Percentiles rank a stretch among this genome's conserved stretches.
Conservation (phyloP, 345 rosid genomes). For the Adansonia digitata region DNA sequence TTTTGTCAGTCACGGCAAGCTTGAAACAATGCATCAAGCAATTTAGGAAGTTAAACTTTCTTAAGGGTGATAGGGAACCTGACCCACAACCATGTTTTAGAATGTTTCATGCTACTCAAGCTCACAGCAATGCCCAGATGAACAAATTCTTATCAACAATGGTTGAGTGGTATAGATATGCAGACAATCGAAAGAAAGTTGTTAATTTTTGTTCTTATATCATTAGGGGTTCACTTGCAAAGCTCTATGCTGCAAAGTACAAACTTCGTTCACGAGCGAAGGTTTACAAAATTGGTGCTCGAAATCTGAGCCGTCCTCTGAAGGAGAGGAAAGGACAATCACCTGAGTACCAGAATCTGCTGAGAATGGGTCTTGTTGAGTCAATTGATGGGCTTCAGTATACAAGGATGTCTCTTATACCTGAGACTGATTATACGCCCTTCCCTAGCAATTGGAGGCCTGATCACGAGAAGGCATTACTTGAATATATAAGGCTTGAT, state of each 20-base stretch:
- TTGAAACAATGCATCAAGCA: conserved; percentile 91
- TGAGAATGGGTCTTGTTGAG: conserved; percentile 87
- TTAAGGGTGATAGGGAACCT: conserved; percentile 92
- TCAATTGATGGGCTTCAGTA: conserved; percentile 89
- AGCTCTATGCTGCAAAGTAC: conserved; percentile 24
- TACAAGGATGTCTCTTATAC: conserved; percentile 94
- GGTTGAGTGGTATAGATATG: conserved; percentile 90
- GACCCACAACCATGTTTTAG: conserved; percentile 97
- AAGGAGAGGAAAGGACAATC: conserved; percentile 20
- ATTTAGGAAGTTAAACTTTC: conserved; percentile 74
- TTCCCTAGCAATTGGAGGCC: conserved; percentile 89
- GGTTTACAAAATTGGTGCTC: conserved; percentile 68
- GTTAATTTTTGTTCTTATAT: conserved; percentile 34
- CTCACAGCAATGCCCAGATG: conserved; percentile 96
- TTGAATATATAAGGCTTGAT: conserved; percentile 73
- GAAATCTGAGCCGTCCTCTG: conserved; percentile 32
- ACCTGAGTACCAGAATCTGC: conserved; percentile 52
- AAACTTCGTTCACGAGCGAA: conserved; percentile 80
- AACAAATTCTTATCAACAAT: conserved; percentile 80
- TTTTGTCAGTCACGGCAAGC: conserved; percentile 86
- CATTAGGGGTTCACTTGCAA: conserved; percentile 31
- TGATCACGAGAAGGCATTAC: conserved; percentile 74
- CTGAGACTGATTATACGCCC: conserved; percentile 83
- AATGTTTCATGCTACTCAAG: conserved; percentile 94
- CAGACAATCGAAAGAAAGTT: conserved; percentile 61